Base-by-base conservation (phyloP, 140 eudicot genomes). In the Erigeron philadelphicus region DNA sequence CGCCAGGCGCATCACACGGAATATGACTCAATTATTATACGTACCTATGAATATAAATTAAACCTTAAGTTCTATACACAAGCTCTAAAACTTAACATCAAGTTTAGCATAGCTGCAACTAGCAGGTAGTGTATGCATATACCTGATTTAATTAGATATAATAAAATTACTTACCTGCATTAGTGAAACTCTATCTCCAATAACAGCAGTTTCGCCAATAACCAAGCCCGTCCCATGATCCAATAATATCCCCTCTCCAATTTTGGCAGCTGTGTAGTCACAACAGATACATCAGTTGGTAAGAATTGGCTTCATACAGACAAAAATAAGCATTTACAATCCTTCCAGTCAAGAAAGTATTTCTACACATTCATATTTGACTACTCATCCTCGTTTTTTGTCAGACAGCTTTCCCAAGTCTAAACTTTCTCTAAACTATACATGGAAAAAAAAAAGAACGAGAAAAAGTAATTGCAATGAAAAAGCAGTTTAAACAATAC, bases 191-290 rank as follows among this genome's bases (percentile, higher is more conserved):
- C 90, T 85, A 76, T 84, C 85, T 67, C 92, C 97, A 15, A 90
- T 78, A 59, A 90, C 97, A 49, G 97, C 95, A 67, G 97, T 90
- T 80, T 90, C 97, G 7, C 97, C 97, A 44, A 90, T 86, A 53
- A 90, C 97, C 13, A 90, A 83, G 1, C 97, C 97, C 9, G 97
- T 90, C 35, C 88, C 97, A 78, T 90, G 97, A 68, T 90, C 97
- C 76, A 90, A 80, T 11, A 90, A 88, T 71, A 90, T 81, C 53
- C 92, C 97, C 70, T 90, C 94, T 52, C 97, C 97, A 52, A 90
- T 90, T 81, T 73, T 83, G 18, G 97, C 97, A 70, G 95, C 97
- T 75, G 85, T 50, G 49, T 60, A 67, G 62, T n/a, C 57, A 62
- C 17, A 43, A 67, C 61, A 71, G 9, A 65, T 40, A 71, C 49